Evolutionary conservation across 2,329 filamentous ascomycete genomes (phyloP).

Genomic region (Fusarium brevicatenulatum): DNA sequence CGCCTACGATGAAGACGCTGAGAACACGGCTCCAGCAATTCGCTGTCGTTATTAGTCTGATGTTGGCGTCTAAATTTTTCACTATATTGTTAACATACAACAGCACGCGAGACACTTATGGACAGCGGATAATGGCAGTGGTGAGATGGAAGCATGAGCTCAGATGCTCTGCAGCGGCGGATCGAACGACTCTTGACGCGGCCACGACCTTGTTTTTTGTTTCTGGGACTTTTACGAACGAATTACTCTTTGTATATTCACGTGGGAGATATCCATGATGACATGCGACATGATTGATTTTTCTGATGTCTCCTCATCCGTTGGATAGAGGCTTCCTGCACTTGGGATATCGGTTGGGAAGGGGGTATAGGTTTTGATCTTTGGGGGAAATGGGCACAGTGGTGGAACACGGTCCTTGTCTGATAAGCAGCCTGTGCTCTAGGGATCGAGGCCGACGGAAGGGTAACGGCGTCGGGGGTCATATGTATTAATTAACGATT

Average conservation of each 20-base stretch:
- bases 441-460: neutral
- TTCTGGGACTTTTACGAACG: slow-evolving; percentile 23
- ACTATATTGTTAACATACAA: slow-evolving; percentile 8
- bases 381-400: neutral
- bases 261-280: slow-evolving; percentile 37
- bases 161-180: slow-evolving; percentile 15
- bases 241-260: slow-evolving; percentile 35
- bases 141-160: slow-evolving; percentile 15
- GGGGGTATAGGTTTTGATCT: slow-evolving; percentile 2
- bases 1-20: slow-evolving; percentile 48
- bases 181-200: slow-evolving; percentile 32
- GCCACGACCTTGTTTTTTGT: slow-evolving; percentile 38
- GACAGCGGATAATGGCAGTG: slow-evolving; percentile 23
- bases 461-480: slow-evolving; percentile 13
- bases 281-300: slow-evolving; percentile 38
- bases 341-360: slow-evolving; percentile 1
- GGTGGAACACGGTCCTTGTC: slow-evolving; percentile 12
- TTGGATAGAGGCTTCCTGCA: slow-evolving; percentile 11
- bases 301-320: slow-evolving; percentile 21
- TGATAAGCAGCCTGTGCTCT: neutral
- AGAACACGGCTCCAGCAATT: slow-evolving; percentile 49
- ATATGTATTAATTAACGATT: slow-evolving; percentile 21
- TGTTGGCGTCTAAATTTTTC: neutral
- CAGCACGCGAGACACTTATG: slow-evolving; percentile 15
- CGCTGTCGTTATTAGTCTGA: slow-evolving; percentile 41